Conservation (phyloP, 78 protist genomes). For the Cavenderia fasciculata region DNA sequence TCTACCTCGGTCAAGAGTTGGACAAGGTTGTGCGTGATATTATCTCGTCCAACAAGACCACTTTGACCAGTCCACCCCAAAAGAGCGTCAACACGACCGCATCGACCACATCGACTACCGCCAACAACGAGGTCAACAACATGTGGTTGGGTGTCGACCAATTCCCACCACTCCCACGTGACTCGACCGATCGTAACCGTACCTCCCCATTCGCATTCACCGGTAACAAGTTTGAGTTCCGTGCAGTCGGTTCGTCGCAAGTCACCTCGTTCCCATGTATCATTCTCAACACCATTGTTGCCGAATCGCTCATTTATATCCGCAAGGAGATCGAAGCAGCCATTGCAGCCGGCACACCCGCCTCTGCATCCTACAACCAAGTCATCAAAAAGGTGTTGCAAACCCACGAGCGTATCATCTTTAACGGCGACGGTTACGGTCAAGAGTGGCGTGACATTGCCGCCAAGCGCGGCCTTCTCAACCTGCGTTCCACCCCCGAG, state of each 20-base stretch:
- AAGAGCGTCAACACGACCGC: not conserved
- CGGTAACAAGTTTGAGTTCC: conserved; percentile 93
- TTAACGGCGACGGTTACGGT: conserved; percentile 93
- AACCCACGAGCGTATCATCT: conserved; percentile 81
- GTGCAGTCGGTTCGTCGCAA: conserved; percentile 94
- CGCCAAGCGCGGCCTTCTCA: conserved; percentile 82
- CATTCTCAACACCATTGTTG: conserved; percentile 77
- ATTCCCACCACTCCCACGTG: conserved; percentile 76
- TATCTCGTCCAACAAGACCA: not conserved
- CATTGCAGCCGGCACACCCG: not conserved
- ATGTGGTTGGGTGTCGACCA: conserved; percentile 83
- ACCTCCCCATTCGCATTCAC: conserved; percentile 96
- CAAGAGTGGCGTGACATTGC: conserved; percentile 86
- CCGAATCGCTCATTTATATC: conserved; percentile 77
- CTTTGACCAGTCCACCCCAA: not conserved
- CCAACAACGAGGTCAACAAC: conserved; percentile 2
- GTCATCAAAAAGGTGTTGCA: conserved; percentile 82
- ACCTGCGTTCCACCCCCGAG: conserved; percentile 77
- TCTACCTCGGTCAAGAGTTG: conserved; percentile 89
- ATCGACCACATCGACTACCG: not conserved
- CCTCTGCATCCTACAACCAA: conserved; percentile 20
- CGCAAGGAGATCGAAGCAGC: conserved; percentile 46
- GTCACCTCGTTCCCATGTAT: conserved; percentile 63
- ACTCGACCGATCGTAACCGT: conserved; percentile 95
- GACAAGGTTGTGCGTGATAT: conserved; percentile 28